phyloP scores from a whole-genome alignment of 2,329 filamentous ascomycete species.

The Bipolaris gigantea region DNA sequence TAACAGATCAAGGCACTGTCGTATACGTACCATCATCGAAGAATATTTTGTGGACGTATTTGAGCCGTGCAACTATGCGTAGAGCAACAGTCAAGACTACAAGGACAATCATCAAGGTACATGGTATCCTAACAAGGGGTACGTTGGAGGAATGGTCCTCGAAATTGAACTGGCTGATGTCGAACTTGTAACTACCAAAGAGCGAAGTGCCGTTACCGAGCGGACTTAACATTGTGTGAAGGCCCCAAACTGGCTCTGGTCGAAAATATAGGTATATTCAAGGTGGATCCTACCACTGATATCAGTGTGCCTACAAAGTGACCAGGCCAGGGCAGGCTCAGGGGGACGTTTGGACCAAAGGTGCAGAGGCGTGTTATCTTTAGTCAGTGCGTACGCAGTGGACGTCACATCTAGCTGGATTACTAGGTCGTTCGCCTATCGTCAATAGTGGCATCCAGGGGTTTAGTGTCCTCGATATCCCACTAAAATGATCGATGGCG shows the following conservation, averaged over 20 bases:
- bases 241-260: not conserved
- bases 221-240: slow-evolving; percentile 3
- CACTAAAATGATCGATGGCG: not conserved
- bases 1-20: not conserved
- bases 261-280: not conserved
- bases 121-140: slow-evolving; percentile 13
- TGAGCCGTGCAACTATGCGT: slow-evolving; percentile 26
- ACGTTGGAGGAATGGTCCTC: slow-evolving; percentile 24
- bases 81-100: slow-evolving; percentile 25
- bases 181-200: slow-evolving; percentile 19
- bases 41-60: slow-evolving; percentile 27
- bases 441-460: not conserved
- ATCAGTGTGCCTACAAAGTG: not conserved
- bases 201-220: not conserved
- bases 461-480: not conserved
- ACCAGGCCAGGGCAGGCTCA: not conserved
- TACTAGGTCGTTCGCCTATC: not conserved
- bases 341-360: not conserved
- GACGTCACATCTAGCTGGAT: not conserved
- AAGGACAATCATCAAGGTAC: slow-evolving; percentile 24
- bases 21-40: slow-evolving; percentile 26
- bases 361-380: not conserved
- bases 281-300: not conserved
- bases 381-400: not conserved
- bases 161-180: slow-evolving; percentile 29